Evolutionary conservation across 2,329 filamentous ascomycete species (phyloP), one percentile per base, ranked within the genome.

Genomic region (Cryphonectria japonica): DNA sequence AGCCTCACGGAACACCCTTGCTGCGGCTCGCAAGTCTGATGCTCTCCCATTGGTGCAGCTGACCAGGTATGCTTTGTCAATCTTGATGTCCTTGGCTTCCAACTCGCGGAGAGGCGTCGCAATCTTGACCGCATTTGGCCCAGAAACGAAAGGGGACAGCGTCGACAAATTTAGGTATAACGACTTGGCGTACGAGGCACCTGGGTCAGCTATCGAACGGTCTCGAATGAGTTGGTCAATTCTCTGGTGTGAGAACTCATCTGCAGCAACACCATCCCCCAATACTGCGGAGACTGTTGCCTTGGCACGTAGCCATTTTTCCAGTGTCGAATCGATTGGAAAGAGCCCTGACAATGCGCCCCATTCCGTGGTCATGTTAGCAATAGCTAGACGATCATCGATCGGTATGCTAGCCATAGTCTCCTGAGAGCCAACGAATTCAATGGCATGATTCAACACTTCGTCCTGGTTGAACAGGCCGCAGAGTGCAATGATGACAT

Each of bases 21-120:
- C 95, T 1, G 95, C 95, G 0, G 92, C 90, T 0, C 89, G 90
- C 19, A 98, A 85, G 79, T 98, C 95, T 0, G 93, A 94, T 13
- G 90, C 88, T 66, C 95, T 86, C 0, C 89, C 91, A 82, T 98
- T 98, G 7, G 95, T 98, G 84, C 95, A 98, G 14, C 94, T 97
- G 62, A 96, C 96, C 76, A 98, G 98, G 80, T 98, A 99, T 75
- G 98, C 91, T 86, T 98, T 94, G 83, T 98, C 83, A 32, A 98
- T 81, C 65, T 88, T 86, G 79, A 98, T 97, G 74, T 92, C 83
- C 78, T 95, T 85, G 0, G 87, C 78, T 76, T 92, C 91, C 0
- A 98, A 87, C 43, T 95, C 89, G 6, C 84, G 82, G 0, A 98
- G 81, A 0, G 95, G 93, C 0, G 91, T 97, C 0, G 92, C 90